Evolutionary conservation across 176 grass and related monocot genomes (phyloP).

Genomic region (Rhynchospora tenuis): DNA sequence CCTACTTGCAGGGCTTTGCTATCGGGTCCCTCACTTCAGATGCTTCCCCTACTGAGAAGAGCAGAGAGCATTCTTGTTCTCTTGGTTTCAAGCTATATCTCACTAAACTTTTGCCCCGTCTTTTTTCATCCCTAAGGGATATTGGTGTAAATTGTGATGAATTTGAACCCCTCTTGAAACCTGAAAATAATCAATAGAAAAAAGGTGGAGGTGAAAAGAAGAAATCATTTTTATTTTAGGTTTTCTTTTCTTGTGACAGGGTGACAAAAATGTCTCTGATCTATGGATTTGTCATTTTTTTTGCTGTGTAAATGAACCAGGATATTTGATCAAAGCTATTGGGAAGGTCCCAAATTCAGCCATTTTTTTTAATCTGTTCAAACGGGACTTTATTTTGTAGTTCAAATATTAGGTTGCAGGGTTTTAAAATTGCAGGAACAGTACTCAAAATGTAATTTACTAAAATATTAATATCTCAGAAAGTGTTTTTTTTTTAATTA

Average conservation of each 20-base stretch:
- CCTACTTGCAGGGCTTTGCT: slow-evolving; percentile 65
- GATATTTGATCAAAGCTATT: slow-evolving; percentile 35
- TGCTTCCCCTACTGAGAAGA: slow-evolving; percentile 54
- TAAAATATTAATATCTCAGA: background rate
- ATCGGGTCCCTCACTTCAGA: slow-evolving; percentile 73
- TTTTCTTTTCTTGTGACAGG: slow-evolving; percentile 25
- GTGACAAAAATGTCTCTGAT: slow-evolving; percentile 45
- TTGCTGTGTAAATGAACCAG: slow-evolving; percentile 18
- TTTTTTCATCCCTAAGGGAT: slow-evolving; percentile 60
- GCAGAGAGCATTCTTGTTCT: slow-evolving; percentile 62
- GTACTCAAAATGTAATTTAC: slow-evolving; percentile 7
- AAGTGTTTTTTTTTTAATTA: background rate
- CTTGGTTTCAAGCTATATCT: slow-evolving; percentile 87
- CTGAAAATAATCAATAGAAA: slow-evolving; percentile 42
- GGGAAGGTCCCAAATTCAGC: slow-evolving; percentile 45
- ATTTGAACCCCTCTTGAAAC: slow-evolving; percentile 57
- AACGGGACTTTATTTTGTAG: slow-evolving; percentile 30
- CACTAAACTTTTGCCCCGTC: slow-evolving; percentile 68
- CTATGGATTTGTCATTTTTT: slow-evolving; percentile 37
- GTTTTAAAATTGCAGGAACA: background rate
- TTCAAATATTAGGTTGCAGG: slow-evolving; percentile 39
- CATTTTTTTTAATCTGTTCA: slow-evolving; percentile 18
- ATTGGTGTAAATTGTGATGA: slow-evolving; percentile 50
- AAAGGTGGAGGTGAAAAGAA: slow-evolving; percentile 20
- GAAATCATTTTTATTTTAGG: slow-evolving; percentile 13